phyloP scores from a whole-genome alignment of 805 yeast species.

The Cyberlindnera euphorbiiphila region DNA sequence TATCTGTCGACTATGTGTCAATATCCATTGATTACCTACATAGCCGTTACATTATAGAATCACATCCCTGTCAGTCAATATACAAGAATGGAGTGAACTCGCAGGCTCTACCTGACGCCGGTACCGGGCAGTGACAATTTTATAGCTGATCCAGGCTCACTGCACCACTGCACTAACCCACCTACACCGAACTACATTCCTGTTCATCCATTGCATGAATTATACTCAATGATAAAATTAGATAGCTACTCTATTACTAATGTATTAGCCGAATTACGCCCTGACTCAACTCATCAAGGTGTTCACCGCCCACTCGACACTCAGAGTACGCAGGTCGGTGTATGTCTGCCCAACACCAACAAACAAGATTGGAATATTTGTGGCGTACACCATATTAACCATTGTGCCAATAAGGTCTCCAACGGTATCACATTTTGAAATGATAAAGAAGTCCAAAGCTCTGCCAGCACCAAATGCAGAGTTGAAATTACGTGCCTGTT shows the following conservation, averaged over 20 bases:
- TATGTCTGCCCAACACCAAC: slow-evolving; percentile 97
- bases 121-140: too few species aligned
- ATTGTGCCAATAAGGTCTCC: slow-evolving; percentile 95
- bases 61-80: too few species aligned
- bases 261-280: slow-evolving; percentile 5
- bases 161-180: too few species aligned
- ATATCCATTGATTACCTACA: too few species aligned
- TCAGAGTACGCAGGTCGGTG: slow-evolving; percentile 85
- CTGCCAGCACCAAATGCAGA: slow-evolving; percentile 86
- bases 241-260: background rate
- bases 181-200: too few species aligned
- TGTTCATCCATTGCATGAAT: too few species aligned
- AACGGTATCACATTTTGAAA: slow-evolving; percentile 94
- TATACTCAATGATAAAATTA: too few species aligned
- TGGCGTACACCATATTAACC: slow-evolving; percentile 96
- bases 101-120: too few species aligned
- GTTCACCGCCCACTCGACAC: slow-evolving; percentile 90
- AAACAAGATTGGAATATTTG: slow-evolving; percentile 90
- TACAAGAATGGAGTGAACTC: too few species aligned
- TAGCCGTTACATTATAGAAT: too few species aligned
- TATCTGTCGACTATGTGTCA: too few species aligned
- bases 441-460: slow-evolving; percentile 81
- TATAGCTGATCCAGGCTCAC: too few species aligned
- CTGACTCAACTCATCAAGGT: slow-evolving; percentile 57
- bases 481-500: slow-evolving; percentile 91